These are phyloP conservation scores for Purpureocillium takamizusanense DNA, from an alignment of 2,329 filamentous ascomycete genomes.

Conservation along the genomic window DNA sequence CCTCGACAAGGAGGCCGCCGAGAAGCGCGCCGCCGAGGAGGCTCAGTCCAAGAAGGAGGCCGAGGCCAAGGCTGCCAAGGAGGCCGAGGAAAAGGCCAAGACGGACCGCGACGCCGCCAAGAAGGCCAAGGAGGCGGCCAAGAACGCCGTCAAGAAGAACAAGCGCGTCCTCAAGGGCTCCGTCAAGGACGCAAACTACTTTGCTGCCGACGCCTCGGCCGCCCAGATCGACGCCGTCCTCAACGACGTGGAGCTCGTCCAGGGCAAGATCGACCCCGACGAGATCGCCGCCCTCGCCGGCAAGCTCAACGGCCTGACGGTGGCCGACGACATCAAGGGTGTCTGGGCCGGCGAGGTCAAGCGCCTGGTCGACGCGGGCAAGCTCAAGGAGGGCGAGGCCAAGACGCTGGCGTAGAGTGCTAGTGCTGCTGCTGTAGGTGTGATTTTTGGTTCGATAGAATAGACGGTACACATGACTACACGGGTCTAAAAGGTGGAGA, in stretches of 20 bases:
- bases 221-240: constrained; percentile 75
- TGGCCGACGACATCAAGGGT: constrained; percentile 74
- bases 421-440: too few relatives aligned
- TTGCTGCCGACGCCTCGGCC: constrained; percentile 62
- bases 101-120: constrained; percentile 72
- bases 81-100: constrained; percentile 83
- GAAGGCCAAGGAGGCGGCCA: constrained; percentile 97
- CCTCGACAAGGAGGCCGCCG: constrained; percentile 81
- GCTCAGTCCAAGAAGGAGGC: constrained; percentile 76
- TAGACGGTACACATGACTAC: too few relatives aligned
- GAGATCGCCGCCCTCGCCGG: constrained; percentile 77
- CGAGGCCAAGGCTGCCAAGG: constrained; percentile 68
- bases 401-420: constrained; percentile 52
- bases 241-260: constrained; percentile 76
- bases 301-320: constrained; percentile 72
- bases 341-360: constrained; percentile 73
- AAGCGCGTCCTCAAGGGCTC: constrained; percentile 91
- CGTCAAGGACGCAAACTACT: constrained; percentile 98
- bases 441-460: too few relatives aligned
- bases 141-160: constrained; percentile 99
- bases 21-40: constrained; percentile 80
- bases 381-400: constrained; percentile 74
- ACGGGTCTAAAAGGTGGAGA: too few relatives aligned
- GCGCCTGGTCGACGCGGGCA: constrained; percentile 70
- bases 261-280: constrained; percentile 81